phyloP scores from a whole-genome alignment of 805 yeast genomes.

The Wickerhamiella parazyma region DNA sequence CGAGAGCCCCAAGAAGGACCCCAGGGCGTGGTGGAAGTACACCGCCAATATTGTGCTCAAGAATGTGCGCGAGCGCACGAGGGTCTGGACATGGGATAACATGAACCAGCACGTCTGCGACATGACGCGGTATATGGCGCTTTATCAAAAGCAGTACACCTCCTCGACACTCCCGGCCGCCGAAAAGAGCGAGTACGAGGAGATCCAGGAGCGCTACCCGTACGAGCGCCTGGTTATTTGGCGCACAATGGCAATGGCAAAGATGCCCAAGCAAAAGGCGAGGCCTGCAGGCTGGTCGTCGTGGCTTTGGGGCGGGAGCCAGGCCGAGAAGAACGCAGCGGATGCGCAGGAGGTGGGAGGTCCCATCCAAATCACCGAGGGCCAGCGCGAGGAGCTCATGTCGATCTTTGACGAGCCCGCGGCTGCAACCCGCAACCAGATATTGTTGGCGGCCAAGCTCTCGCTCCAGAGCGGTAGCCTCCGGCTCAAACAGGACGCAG shows the following conservation, averaged over 20 bases:
- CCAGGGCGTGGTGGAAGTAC: conserved; percentile 69
- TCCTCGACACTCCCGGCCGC: conserved; percentile 22
- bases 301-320: conserved; percentile 17
- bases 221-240: conserved; percentile 78
- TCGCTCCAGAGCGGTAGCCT: conserved; percentile 67
- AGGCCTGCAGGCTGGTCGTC: conserved; percentile 17
- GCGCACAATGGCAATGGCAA: conserved; percentile 62
- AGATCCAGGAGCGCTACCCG: conserved; percentile 44
- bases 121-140: conserved; percentile 47
- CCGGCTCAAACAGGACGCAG: conserved; percentile 32
- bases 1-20: conserved; percentile 40
- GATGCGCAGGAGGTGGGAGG: conserved; percentile 20
- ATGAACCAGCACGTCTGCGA: conserved; percentile 59
- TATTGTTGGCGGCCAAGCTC: conserved; percentile 53
- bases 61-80: conserved; percentile 70
- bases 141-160: conserved; percentile 52
- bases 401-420: conserved; percentile 76
- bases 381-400: conserved; percentile 76
- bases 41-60: conserved; percentile 61
- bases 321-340: conserved; percentile 10
- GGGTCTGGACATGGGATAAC: conserved; percentile 81
- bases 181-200: conserved; percentile 31
- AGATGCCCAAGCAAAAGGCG: conserved; percentile 26
- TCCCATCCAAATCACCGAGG: conserved; percentile 54
- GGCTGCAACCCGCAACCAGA: conserved; percentile 26